Evolutionary conservation across 1,284 basidiomycete genomes (phyloP), one percentile per base, ranked within the genome.

Genomic region (Pseudozyma hubeiensis): DNA sequence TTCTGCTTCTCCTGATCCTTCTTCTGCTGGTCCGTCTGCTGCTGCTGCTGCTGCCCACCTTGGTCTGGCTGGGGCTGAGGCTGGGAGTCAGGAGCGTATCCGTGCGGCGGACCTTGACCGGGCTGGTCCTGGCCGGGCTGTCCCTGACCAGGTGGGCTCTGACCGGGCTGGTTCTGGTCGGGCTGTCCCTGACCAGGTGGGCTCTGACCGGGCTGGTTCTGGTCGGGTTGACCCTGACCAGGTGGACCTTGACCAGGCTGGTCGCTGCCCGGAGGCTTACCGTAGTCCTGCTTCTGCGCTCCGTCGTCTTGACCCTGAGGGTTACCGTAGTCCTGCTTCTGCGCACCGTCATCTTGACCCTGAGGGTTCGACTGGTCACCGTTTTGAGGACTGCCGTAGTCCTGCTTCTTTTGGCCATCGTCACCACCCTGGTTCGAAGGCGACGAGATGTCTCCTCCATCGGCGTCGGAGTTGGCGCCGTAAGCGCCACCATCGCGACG

Each of bases 401-500:
- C 60, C 33, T 68, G 33, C 35, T 49, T 40, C 29, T 58, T 41
- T 35, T 7, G 0, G 19, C 37, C 54, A 7, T 51, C 41, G 13
- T 44, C 34, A 14, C 13, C 29, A 24, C 14, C 14, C 6, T 4
- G 24, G 24, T 24, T 24, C 24, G 24, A 39, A 34, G 66, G 47
- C 14, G 47, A n/a, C 11, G 37, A 54, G 37, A 50, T 50, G 51
- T 31, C 40, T 11, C 19, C 35, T n/a, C 11, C 54, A 41, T 55
- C 60, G 16, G 59, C 46, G 16, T 62, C 51, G 7, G 8, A 0
- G 51, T 54, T 41, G n/a, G 14, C 40, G 17, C 53, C 53, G 41
- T 67, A 53, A 40, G 47, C 54, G 34, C 58, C 49, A 37, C 29
- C 51, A 30, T 49, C 46, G 19, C 69, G 54, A 34, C 69, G 66